Conservation (phyloP, 2,329 filamentous ascomycete species). For the Didymellaceae sp. region DNA sequence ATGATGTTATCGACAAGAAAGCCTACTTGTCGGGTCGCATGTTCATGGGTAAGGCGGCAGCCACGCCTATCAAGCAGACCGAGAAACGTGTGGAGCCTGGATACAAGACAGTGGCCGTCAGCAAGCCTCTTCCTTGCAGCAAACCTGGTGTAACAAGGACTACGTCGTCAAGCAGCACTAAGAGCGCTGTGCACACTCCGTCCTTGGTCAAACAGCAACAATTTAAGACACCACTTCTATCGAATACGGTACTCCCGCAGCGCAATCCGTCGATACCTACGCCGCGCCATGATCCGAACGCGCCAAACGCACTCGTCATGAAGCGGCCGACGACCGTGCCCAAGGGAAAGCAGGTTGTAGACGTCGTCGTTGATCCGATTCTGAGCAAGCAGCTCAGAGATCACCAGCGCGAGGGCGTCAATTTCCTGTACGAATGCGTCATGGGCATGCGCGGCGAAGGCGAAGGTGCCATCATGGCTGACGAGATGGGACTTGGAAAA, state of each 20-base stretch:
- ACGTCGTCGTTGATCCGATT: constrained; percentile 75
- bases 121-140: not conserved
- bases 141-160: constrained; percentile 30
- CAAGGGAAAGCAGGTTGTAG: constrained; percentile 70
- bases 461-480: constrained; percentile 73
- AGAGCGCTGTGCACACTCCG: constrained; percentile 47
- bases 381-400: constrained; percentile 67
- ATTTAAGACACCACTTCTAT: constrained; percentile 69
- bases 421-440: constrained; percentile 76
- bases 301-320: constrained; percentile 70
- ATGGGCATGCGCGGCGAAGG: constrained; percentile 74
- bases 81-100: constrained; percentile 22
- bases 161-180: constrained; percentile 27
- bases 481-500: constrained; percentile 79
- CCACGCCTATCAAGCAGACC: constrained; percentile 26
- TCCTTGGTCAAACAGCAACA: constrained; percentile 51
- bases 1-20: constrained; percentile 65
- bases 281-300: constrained; percentile 70
- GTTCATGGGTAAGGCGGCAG: constrained; percentile 46
- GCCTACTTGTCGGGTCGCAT: constrained; percentile 62
- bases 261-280: constrained; percentile 57
- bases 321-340: constrained; percentile 63
- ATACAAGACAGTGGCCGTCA: constrained; percentile 22
- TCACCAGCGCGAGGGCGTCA: constrained; percentile 73
- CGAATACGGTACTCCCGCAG: constrained; percentile 58